Evolutionary conservation across 352 stramenopile species (phyloP).

Genomic region (Globisporangium radiosum): DNA sequence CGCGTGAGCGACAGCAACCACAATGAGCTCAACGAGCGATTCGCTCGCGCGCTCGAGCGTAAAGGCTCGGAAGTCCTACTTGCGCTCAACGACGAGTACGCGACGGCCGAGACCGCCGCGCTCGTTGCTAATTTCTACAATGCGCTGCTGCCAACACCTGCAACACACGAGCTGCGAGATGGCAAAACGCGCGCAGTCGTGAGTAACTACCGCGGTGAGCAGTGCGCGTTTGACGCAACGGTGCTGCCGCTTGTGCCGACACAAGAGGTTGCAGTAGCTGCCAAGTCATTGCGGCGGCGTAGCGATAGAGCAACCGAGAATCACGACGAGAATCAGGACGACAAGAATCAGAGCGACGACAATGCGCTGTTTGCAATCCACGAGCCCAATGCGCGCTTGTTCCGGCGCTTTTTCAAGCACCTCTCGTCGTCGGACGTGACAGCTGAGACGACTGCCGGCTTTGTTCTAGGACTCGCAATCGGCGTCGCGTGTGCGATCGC

Average conservation of each 20-base stretch:
- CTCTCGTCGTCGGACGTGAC: constrained; percentile 24
- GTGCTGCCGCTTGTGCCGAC: neutral
- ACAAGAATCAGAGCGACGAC: neutral
- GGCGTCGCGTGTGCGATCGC: constrained; percentile 44
- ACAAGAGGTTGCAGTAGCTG: neutral
- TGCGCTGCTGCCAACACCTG: constrained; percentile 40
- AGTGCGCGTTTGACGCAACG: constrained; percentile 50
- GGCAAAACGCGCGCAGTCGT: constrained; percentile 36
- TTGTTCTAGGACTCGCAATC: constrained; percentile 34
- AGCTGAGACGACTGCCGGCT: constrained; percentile 21
- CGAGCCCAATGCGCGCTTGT: constrained; percentile 4
- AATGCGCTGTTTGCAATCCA: neutral
- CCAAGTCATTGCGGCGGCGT: constrained; percentile 20
- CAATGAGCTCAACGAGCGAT: constrained; percentile 19
- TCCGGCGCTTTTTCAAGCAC: constrained; percentile 17
- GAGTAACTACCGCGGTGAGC: constrained; percentile 68
- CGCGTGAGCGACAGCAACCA: constrained; percentile 57
- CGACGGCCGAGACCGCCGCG: constrained; percentile 33
- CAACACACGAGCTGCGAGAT: constrained; percentile 55
- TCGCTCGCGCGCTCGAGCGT: constrained; percentile 35
- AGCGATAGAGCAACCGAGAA: neutral
- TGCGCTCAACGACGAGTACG: constrained; percentile 82
- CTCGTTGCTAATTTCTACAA: constrained; percentile 57
- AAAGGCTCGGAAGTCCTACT: constrained; percentile 51
- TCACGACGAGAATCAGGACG: neutral